Percentiles rank a stretch among this genome's conserved stretches.
Conservation (phyloP, 2,329 filamentous ascomycete genomes). For the Exophiala aquamarina region DNA sequence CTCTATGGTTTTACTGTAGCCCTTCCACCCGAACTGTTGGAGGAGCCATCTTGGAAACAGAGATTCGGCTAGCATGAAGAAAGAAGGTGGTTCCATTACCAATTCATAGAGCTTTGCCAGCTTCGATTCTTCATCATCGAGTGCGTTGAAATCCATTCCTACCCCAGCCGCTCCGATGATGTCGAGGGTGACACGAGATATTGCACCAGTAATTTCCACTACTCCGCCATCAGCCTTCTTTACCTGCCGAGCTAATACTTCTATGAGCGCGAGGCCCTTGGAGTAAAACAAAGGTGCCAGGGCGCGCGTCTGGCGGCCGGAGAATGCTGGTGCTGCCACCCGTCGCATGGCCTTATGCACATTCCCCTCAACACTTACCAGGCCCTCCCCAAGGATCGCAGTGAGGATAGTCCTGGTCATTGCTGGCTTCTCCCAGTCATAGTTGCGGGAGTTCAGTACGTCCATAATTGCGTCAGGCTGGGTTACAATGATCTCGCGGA, state of each 20-base stretch:
- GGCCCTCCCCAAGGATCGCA: conserved; percentile 50
- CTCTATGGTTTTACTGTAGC: conserved; percentile 18
- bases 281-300: conserved; percentile 40
- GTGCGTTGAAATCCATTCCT: conserved; percentile 56
- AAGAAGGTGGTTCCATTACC: conserved; percentile 48
- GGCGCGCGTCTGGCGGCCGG: conserved; percentile 37
- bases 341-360: conserved; percentile 49
- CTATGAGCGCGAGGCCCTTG: conserved; percentile 36
- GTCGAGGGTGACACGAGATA: conserved; percentile 53
- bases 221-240: background rate
- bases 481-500: conserved; percentile 4
- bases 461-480: conserved; percentile 44
- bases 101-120: conserved; percentile 53
- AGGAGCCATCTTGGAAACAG: conserved; percentile 54
- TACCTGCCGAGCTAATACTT: conserved; percentile 35
- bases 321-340: conserved; percentile 38
- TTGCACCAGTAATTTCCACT: background rate
- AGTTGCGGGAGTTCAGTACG: conserved; percentile 52
- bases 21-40: conserved; percentile 36
- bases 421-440: conserved; percentile 55
- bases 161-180: conserved; percentile 60
- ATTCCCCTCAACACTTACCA: conserved; percentile 52
- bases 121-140: conserved; percentile 52
- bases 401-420: conserved; percentile 45
- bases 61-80: conserved; percentile 45